Evolutionary conservation across 306 rosid species (phyloP).

Genomic region (Corylus americana): DNA sequence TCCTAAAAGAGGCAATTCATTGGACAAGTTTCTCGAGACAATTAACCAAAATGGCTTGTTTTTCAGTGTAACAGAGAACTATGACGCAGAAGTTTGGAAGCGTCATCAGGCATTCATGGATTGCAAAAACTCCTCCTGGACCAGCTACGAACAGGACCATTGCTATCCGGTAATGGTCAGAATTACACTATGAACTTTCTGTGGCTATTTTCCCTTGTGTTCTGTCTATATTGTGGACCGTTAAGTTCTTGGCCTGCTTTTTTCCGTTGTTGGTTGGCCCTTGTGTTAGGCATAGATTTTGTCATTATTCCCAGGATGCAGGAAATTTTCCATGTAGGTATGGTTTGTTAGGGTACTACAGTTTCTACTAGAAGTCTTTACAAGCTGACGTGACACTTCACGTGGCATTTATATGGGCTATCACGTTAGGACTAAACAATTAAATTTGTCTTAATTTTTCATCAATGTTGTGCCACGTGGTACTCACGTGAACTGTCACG

Average conservation of each 20-base stretch:
- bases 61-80: conserved; percentile 60
- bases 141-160: conserved; percentile 68
- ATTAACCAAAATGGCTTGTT: conserved; percentile 55
- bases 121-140: conserved; percentile 66
- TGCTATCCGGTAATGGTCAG: conserved; percentile 73
- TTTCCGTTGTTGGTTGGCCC: conserved; percentile 20
- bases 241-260: neutral
- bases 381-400: no score
- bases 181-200: conserved; percentile 52
- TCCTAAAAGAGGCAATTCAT: conserved; percentile 78
- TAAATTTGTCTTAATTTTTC: no score
- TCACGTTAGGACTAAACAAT: no score
- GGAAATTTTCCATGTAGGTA: conserved; percentile 27
- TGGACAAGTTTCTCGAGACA: conserved; percentile 63
- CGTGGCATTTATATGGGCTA: no score
- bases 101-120: conserved; percentile 55
- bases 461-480: no score
- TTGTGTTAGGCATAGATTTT: conserved; percentile 25
- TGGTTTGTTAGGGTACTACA: no score
- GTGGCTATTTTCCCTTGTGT: neutral
- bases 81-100: conserved; percentile 67
- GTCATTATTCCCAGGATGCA: conserved; percentile 23
- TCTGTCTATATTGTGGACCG: conserved; percentile 8
- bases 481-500: no score
- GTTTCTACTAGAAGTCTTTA: no score